Evolutionary conservation across 352 stramenopile genomes (phyloP), one percentile per base, ranked within the genome.

Genomic region (Phytophthora chlamydospora): DNA sequence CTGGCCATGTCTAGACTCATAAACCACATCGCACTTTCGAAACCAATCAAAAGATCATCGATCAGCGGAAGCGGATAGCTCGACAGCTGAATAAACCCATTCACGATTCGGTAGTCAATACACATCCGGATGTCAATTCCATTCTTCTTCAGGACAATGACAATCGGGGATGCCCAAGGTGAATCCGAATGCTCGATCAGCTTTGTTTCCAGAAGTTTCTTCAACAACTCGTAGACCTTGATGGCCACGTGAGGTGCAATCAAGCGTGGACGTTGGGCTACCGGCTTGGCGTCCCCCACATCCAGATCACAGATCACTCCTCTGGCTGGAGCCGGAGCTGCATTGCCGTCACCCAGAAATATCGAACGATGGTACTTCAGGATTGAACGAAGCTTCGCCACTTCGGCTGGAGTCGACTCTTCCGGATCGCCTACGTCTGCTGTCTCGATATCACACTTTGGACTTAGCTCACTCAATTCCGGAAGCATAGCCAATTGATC

Each of bases 101-200:
- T 43, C 14, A 43, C 38, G 10, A 43, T 6, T 12, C 38, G 38
- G 14, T n/a, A n/a, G n/a, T n/a, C n/a, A n/a, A n/a, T n/a, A n/a
- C n/a, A n/a, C n/a, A n/a, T n/a, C n/a, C n/a, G n/a, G n/a, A n/a
- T n/a, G n/a, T n/a, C n/a, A n/a, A n/a, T n/a, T n/a, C n/a, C n/a
- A n/a, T n/a, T n/a, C n/a, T n/a, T n/a, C n/a, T n/a, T n/a, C n/a
- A n/a, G n/a, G n/a, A n/a, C n/a, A n/a, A n/a, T n/a, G n/a, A n/a
- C n/a, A n/a, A n/a, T n/a, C n/a, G n/a, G n/a, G n/a, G n/a, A n/a
- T n/a, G n/a, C n/a, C n/a, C n/a, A n/a, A n/a, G n/a, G 14, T n/a
- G 17, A 9, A 43, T 43, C 38, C 38, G 9, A 17, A 43, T 43
- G 38, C n/a, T 43, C 38, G 38, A 43, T 43, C 38, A 43, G 8